A percentile compares a stretch with the other conserved stretches of the same genome.
These are phyloP conservation scores for Lipomyces yamanashiensis DNA, from an alignment of 805 yeast species.

Conservation along the genomic window DNA sequence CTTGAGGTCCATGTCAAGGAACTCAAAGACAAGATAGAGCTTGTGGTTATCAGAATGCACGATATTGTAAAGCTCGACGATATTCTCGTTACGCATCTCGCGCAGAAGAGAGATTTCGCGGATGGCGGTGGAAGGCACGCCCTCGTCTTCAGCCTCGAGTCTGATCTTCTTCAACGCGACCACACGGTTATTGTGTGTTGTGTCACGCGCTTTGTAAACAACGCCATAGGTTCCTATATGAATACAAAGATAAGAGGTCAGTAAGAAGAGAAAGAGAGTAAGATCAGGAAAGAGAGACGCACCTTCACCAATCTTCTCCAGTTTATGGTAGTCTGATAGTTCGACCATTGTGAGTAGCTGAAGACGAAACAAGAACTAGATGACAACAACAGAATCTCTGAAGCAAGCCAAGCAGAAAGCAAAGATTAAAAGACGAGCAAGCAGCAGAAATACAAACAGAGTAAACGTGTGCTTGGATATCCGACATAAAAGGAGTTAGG, in stretches of 20 bases:
- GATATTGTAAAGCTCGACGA: conserved; percentile 87
- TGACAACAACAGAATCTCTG: too few relatives aligned
- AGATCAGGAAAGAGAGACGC: conserved; percentile 40
- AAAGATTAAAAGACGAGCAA: background rate
- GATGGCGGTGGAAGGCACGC: conserved; percentile 97
- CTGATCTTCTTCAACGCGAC: conserved; percentile 96
- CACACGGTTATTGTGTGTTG: conserved; percentile 84
- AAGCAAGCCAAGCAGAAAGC: background rate
- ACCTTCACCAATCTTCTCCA: conserved; percentile 97
- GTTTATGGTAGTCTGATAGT: conserved; percentile 85
- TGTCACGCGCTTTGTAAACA: conserved; percentile 93
- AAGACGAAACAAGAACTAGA: background rate
- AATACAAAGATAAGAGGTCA: background rate
- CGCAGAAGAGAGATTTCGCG: conserved; percentile 93
- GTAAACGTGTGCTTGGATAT: background rate
- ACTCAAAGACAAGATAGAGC: conserved; percentile 90
- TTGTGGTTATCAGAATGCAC: conserved; percentile 94
- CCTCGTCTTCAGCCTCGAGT: conserved; percentile 95
- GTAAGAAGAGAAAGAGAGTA: background rate
- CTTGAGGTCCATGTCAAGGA: conserved; percentile 89
- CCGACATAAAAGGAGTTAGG: background rate
- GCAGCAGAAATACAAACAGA: background rate
- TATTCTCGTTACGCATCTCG: conserved; percentile 91
- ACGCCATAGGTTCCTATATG: conserved; percentile 87
- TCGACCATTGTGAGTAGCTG: conserved; percentile 64